Evolutionary conservation across 495 filamentous ascomycete species (phyloP).

Genomic region (Talaromyces nanjingensis): DNA sequence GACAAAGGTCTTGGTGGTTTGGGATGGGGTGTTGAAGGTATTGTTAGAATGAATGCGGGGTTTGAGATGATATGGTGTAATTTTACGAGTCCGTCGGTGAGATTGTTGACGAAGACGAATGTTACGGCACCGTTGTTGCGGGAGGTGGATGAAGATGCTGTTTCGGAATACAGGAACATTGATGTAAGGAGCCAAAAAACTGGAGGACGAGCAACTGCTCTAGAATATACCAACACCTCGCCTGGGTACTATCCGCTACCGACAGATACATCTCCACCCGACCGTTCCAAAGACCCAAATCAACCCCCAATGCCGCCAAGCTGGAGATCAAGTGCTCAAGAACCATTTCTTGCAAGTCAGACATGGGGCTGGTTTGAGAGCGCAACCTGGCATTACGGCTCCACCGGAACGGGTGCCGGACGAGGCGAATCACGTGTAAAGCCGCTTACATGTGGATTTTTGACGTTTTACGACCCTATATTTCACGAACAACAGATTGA

Average conservation of each 20-base stretch:
- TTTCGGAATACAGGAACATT: background rate
- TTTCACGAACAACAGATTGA: background rate
- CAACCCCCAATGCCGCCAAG: background rate
- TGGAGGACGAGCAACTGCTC: background rate
- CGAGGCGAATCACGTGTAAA: background rate
- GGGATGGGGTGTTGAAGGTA: background rate
- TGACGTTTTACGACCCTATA: background rate
- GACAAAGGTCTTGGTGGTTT: background rate
- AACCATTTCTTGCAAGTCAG: background rate
- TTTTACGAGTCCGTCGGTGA: background rate
- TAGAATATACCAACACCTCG: background rate
- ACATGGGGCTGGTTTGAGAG: background rate
- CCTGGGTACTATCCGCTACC: background rate
- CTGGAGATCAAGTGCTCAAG: background rate
- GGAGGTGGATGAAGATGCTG: background rate
- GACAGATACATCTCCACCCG: background rate
- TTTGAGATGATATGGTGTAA: background rate
- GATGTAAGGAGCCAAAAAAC: background rate
- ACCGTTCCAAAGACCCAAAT: background rate
- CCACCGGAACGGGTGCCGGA: background rate
- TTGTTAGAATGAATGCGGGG: background rate
- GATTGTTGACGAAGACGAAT: background rate
- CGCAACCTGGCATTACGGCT: background rate
- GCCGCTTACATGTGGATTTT: background rate
- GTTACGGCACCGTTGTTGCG: background rate